Evolutionary conservation across 495 filamentous ascomycete genomes (phyloP).

Genomic region (Xylaria nigripes): DNA sequence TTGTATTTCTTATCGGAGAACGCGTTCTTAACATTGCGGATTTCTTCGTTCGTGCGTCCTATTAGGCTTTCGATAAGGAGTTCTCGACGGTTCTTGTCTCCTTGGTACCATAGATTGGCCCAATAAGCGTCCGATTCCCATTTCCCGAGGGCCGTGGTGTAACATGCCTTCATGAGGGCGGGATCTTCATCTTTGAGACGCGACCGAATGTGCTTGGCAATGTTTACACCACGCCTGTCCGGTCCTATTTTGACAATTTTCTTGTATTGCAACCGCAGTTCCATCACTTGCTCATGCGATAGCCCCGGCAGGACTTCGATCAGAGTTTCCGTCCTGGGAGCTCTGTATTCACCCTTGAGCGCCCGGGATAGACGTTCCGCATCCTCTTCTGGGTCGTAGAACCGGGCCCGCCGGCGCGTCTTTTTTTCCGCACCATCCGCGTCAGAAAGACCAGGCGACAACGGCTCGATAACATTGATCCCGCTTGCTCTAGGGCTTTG

Average conservation of each 20-base stretch:
- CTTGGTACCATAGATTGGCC: conserved; percentile 98
- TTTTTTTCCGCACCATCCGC: conserved; percentile 29
- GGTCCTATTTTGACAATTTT: conserved; percentile 62
- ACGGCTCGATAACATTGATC: conserved; percentile 28
- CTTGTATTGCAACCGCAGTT: conserved; percentile 83
- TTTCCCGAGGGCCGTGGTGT: conserved; percentile 78
- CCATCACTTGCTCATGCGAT: conserved; percentile 75
- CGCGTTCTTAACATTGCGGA: conserved; percentile 81
- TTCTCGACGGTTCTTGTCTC: conserved; percentile 72
- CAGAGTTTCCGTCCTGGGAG: conserved; percentile 59
- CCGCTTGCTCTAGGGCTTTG: conserved; percentile 26
- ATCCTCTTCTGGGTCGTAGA: conserved; percentile 74
- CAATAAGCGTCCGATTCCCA: conserved; percentile 96
- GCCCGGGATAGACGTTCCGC: conserved; percentile 67
- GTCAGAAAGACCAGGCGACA: conserved; percentile 39
- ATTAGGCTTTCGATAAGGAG: conserved; percentile 88
- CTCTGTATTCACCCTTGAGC: conserved; percentile 57
- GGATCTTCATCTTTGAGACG: conserved; percentile 58
- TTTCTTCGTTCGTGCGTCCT: conserved; percentile 78
- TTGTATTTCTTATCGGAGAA: conserved; percentile 88
- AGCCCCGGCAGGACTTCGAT: conserved; percentile 79
- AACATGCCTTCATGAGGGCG: conserved; percentile 76
- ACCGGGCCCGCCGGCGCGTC: conserved; percentile 47
- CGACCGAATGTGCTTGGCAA: conserved; percentile 91
- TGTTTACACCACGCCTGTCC: conserved; percentile 77